A percentile compares a stretch with the other conserved stretches of the same genome.
phyloP scores from a whole-genome alignment of 805 yeast species.

The Saccharomycopsis fodiens region DNA sequence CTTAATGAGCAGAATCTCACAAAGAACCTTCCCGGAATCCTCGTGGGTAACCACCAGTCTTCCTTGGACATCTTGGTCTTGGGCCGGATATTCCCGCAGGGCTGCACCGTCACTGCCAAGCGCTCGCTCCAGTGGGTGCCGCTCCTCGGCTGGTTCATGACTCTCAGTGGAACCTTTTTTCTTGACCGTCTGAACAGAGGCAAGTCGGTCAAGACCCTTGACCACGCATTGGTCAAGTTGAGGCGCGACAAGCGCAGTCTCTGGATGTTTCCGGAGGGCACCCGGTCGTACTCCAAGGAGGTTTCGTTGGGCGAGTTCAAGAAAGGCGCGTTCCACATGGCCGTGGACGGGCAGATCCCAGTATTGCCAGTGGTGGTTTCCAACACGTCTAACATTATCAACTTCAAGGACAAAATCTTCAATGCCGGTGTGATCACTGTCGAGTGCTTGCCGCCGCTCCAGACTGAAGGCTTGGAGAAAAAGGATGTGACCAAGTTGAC shows the following conservation, averaged over 20 bases:
- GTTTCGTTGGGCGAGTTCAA: conserved; percentile 81
- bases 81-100: conserved; percentile 79
- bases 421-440: conserved; percentile 69
- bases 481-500: conserved; percentile 64
- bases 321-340: conserved; percentile 97
- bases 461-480: conserved; percentile 59
- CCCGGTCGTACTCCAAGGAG: conserved; percentile 69
- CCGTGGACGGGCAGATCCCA: conserved; percentile 86
- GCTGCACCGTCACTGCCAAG: conserved; percentile 90
- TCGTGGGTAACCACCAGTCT: conserved; percentile 86
- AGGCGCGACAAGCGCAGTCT: conserved; percentile 61
- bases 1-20: conserved; percentile 53
- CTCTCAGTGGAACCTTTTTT: conserved; percentile 82
- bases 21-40: conserved; percentile 58
- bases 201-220: conserved; percentile 69
- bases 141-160: conserved; percentile 95
- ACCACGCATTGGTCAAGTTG: conserved; percentile 56
- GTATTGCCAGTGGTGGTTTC: conserved; percentile 82
- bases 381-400: conserved; percentile 72
- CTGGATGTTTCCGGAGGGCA: conserved; percentile 96
- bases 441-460: conserved; percentile 74
- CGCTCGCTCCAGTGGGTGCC: conserved; percentile 78
- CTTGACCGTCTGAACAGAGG: conserved; percentile 74
- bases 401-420: conserved; percentile 54
- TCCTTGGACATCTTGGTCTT: conserved; percentile 76